Evolutionary conservation across 2,329 filamentous ascomycete species (phyloP), one percentile per base, ranked within the genome.

Genomic region (Xylaria sp.): DNA sequence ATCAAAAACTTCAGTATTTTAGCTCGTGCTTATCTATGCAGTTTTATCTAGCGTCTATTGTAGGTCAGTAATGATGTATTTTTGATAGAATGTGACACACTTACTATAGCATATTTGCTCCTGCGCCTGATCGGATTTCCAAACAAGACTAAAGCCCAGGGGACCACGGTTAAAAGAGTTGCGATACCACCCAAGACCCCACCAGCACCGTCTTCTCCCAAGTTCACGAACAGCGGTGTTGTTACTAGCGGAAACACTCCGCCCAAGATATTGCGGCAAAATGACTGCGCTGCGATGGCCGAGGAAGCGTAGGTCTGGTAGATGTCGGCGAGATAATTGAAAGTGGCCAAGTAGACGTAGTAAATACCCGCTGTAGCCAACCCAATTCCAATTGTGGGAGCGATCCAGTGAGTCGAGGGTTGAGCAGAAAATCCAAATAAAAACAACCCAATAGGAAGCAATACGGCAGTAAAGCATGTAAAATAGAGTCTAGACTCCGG

Each of bases 251-350:
- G 94, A 71, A 98, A 97, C 0, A 90, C 81, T 1, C 93, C 94
- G 9, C 91, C 93, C 0, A 97, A 82, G 1, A 97, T 83, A 77
- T 97, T 98, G 12, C 94, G 88, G 75, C 93, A 95, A 78, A 93
- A 97, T 18, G 89, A 92, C 82, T 97, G 93, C 0, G 94, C 93
- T 0, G 94, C 94, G 5, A 97, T 83, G 0, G 94, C 94, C 0
- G 92, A 96, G 47, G 91, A 93, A 0, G 94, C 93, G 75, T 95
- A 97, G 2, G 87, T 85, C 77, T 94, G 91, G 79, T 97, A 98
- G 1, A 91, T 91, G 77, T 98, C 94, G 23, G 94, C 93, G 1
- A 98, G 85, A 74, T 97, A 98, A 78, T 98, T 98, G 82, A 98
- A 97, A 0, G 93, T 92, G 2, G 94, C 91, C 0, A 98, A 86